Percentiles rank a stretch among this genome's conserved stretches.
Evolutionary conservation across 1,139 yeast genomes (phyloP).

Genomic region (Citeromyces hawaiiensis): DNA sequence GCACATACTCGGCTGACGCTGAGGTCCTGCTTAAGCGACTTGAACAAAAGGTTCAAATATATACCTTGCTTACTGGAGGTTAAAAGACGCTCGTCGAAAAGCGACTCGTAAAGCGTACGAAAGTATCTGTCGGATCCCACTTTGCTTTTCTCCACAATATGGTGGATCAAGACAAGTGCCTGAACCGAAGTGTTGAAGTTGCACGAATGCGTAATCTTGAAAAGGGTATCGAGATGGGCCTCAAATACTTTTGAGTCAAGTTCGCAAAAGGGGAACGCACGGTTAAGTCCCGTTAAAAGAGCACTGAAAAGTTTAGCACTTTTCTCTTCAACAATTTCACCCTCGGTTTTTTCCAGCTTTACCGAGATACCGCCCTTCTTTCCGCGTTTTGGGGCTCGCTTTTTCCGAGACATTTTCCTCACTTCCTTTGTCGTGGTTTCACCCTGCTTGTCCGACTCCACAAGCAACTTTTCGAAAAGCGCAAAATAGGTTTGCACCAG

Average conservation of each 20-base stretch:
- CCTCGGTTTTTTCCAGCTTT: slow-evolving; percentile 52
- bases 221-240: slow-evolving; percentile 71
- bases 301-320: slow-evolving; percentile 82
- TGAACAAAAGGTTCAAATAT: slow-evolving; percentile 74
- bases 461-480: slow-evolving; percentile 69
- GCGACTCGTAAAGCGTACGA: slow-evolving; percentile 80
- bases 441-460: slow-evolving; percentile 48
- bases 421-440: slow-evolving; percentile 21
- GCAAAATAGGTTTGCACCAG: slow-evolving; percentile 78
- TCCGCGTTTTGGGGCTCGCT: slow-evolving; percentile 41
- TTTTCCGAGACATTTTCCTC: slow-evolving; percentile 25
- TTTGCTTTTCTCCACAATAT: slow-evolving; percentile 42
- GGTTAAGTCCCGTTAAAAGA: slow-evolving; percentile 84
- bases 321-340: slow-evolving; percentile 70
- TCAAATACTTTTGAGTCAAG: slow-evolving; percentile 63
- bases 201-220: slow-evolving; percentile 84
- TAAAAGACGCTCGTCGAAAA: slow-evolving; percentile 74
- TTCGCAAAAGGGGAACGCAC: slow-evolving; percentile 89
- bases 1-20: slow-evolving; percentile 63
- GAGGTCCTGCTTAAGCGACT: slow-evolving; percentile 65
- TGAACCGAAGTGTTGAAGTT: slow-evolving; percentile 93
- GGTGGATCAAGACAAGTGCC: slow-evolving; percentile 76
- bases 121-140: slow-evolving; percentile 54
- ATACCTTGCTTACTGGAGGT: slow-evolving; percentile 49
- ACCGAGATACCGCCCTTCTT: slow-evolving; percentile 78